Base-by-base conservation (phyloP, 805 yeast species). In the Jamesozyma rosinii region DNA sequence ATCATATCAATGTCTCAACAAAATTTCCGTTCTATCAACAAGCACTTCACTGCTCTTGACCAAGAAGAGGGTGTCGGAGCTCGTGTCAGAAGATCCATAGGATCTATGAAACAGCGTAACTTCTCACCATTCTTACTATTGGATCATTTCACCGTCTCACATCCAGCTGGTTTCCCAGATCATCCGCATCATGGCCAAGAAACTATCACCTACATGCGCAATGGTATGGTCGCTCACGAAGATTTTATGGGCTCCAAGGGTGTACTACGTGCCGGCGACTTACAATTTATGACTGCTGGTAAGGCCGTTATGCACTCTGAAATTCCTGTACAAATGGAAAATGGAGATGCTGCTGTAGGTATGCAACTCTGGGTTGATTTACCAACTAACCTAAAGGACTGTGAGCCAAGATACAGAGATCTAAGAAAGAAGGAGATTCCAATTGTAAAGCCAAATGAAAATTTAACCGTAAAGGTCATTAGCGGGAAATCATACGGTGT, bases 281-380 rank as follows among this genome's bases (percentile, higher is more conserved):
- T 88, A 51, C 96, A 87, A 62, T 86, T 87, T 62, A 87, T 87
- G 95, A 87, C 95, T 22, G 95, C 95, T 4, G 95, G 95, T 46
- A 75, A 74, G 53, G 96, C 94, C 40, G 77, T 86, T 31, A 83
- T 83, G 43, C 95, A 86, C 61, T 75, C 87, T 2, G 95, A 87
- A 58, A 86, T 86, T 77, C 95, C 95, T 9, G 79, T 79, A 30
- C 67, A 70, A 32, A 64, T 66, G 47, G 68, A 67, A 18, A 68
- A 73, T 32, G 65, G 66, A 22, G 72, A 71, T 34, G 76, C 80
- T 1, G 64, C 74, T 19, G 71, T 68, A 43, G 95, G 95, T 47
- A 67, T 86, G 69, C 96, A 87, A 63, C 67, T 87, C 42, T 87
- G 95, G 95, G 92, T 85, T 31, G 94, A 85, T 59, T 71, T 80